Percentiles rank a stretch among this genome's conserved stretches.
Evolutionary conservation across 306 rosid genomes (phyloP).

Genomic region (Quercus parvula): DNA sequence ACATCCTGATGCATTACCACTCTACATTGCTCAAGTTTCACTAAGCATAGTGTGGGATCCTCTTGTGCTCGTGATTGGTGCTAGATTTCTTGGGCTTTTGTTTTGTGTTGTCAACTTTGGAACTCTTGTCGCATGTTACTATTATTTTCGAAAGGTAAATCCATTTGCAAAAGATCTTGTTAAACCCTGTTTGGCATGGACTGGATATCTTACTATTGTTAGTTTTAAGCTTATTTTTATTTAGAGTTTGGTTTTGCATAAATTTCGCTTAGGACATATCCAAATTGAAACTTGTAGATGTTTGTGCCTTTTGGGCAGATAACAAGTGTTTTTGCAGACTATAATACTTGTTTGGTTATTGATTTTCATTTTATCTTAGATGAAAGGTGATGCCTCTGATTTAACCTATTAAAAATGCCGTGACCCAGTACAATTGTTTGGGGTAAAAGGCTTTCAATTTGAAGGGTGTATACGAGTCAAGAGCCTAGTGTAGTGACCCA

Average conservation of each 20-base stretch:
- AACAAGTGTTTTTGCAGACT: no score
- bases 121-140: constrained; percentile 39
- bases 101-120: constrained; percentile 36
- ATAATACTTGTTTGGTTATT: no score
- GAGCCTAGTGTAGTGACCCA: no score
- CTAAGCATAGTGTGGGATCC: constrained; percentile 64
- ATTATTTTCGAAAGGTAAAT: constrained; percentile 40
- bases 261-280: neutral
- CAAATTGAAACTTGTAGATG: neutral
- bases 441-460: no score
- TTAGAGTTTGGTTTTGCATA: constrained; percentile 17
- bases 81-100: constrained; percentile 30
- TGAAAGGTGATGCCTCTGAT: no score
- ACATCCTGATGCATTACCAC: constrained; percentile 35
- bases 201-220: constrained; percentile 35
- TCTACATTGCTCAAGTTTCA: constrained; percentile 43
- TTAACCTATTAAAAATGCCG: no score
- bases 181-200: constrained; percentile 48
- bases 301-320: no score
- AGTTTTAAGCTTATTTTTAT: constrained; percentile 25
- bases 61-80: constrained; percentile 42
- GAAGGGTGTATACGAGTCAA: no score
- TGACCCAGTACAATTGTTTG: no score
- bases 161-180: constrained; percentile 57
- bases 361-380: no score